Conservation (phyloP, 306 rosid genomes). For the Acacia melanoxylon region DNA sequence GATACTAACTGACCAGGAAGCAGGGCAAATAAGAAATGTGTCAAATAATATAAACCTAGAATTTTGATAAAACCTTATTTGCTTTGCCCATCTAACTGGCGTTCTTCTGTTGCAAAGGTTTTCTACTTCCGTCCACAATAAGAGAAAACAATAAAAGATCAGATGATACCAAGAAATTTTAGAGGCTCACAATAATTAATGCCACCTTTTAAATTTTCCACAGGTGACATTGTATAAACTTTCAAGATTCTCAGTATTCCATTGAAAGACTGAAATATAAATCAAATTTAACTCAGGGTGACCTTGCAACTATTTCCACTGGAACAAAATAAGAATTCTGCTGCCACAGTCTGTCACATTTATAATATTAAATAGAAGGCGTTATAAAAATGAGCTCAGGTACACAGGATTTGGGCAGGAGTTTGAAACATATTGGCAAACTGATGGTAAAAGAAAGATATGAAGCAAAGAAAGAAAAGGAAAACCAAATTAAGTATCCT, state of each 20-base stretch:
- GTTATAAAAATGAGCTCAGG: neutral
- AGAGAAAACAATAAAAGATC: constrained; percentile 17
- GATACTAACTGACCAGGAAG: constrained; percentile 66
- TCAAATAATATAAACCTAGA: constrained; percentile 24
- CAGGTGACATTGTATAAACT: neutral
- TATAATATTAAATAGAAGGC: neutral
- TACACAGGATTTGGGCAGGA: constrained; percentile 2
- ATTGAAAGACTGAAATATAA: constrained; percentile 12
- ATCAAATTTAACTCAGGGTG: constrained; percentile 22
- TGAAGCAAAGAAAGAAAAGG: neutral
- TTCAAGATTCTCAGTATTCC: constrained; percentile 4
- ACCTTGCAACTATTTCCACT: constrained; percentile 2
- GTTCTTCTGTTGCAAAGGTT: constrained; percentile 72
- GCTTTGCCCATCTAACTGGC: constrained; percentile 69
- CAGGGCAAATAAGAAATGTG: constrained; percentile 61
- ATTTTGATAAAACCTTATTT: constrained; percentile 65
- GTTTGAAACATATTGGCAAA: neutral
- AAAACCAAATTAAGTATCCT: neutral
- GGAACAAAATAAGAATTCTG: constrained; percentile 21
- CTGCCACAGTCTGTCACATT: neutral
- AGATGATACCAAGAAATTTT: constrained; percentile 19
- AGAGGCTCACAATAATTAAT: neutral
- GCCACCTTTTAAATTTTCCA: constrained; percentile 5
- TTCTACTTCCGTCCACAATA: constrained; percentile 85
- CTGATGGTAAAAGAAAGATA: neutral